Percentiles rank a stretch among this genome's conserved stretches.
Evolutionary conservation across 352 stramenopile genomes (phyloP).

Genomic region (Peronosclerospora sorghi): DNA sequence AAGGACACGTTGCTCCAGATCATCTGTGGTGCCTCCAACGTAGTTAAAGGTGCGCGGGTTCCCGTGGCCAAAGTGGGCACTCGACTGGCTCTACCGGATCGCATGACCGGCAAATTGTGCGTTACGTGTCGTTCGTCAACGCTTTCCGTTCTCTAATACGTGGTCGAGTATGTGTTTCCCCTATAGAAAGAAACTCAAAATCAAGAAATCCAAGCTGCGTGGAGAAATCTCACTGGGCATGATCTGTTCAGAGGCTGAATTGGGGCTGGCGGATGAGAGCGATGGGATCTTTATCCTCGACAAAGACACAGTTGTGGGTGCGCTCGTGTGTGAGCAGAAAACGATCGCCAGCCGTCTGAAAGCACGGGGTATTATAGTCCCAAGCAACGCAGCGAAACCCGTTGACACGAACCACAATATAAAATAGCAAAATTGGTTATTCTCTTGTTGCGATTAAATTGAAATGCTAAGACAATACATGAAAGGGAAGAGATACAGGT

Average conservation of each 20-base stretch:
- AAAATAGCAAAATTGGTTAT: slow-evolving; percentile 19
- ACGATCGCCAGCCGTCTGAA: slow-evolving; percentile 27
- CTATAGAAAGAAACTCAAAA: slow-evolving; percentile 64
- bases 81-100: slow-evolving; percentile 43
- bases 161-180: too few species aligned
- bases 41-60: slow-evolving; percentile 41
- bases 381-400: slow-evolving; percentile 2
- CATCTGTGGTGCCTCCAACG: slow-evolving; percentile 63
- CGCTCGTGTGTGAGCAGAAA: slow-evolving; percentile 31
- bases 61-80: slow-evolving; percentile 59
- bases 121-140: slow-evolving; percentile 3
- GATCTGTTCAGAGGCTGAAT: slow-evolving; percentile 74
- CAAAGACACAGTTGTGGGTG: slow-evolving; percentile 39
- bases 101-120: slow-evolving; percentile 36
- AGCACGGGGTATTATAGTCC: slow-evolving; percentile 10
- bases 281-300: slow-evolving; percentile 62
- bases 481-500: slow-evolving; percentile 24
- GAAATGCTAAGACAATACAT: too few species aligned
- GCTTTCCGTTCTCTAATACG: not conserved
- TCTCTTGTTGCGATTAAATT: slow-evolving; percentile 20
- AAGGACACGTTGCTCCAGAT: slow-evolving; percentile 55
- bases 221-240: slow-evolving; percentile 70
- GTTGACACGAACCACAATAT: not conserved
- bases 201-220: slow-evolving; percentile 78
- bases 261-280: slow-evolving; percentile 46